Evolutionary conservation across 768 basidiomycete species (phyloP), one percentile per base, ranked within the genome.

Genomic region (Auricularia sp.): DNA sequence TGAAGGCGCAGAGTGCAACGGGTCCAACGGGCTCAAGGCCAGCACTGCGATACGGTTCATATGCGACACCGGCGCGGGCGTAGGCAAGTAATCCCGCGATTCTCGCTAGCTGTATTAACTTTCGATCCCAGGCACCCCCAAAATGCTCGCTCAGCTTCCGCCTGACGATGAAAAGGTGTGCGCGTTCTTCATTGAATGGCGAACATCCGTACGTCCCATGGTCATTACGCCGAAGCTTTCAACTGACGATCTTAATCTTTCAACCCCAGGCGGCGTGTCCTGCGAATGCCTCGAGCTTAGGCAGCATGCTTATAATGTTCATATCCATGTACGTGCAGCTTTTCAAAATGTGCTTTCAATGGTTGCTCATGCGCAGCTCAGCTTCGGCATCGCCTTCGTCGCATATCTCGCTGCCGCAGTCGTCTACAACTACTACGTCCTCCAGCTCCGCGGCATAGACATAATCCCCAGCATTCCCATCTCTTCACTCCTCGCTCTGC

Each of bases 181-280:
- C 72, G 82, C 85, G 12, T 93, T 87, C 71, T 83, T 88, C 65
- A 75, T 95, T 44, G 91, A 94, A 76, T 95, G 93, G 93, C 78
- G 81, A 64, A 93, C 89, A 3, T 85, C 84, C 68, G 91, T 93
- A 68, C 70, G 83, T 73, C 5, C 35, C 29, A 34, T n/a, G 11
- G 47, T 12, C 47, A 16, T 51, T 65, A 43, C 62, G 54, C 33
- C 61, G 64, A 33, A 61, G 65, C 44, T 35, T 35, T 7, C 64
- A 64, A 42, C 33, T 18, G 39, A 62, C 18, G 29, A 35, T 29
- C 36, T n/a, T 6, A 43, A 44, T 36, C 33, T 51, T n/a, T 8
- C 62, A 29, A 33, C 62, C 47, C 6, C 47, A 90, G 87, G 79
- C 80, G 70, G 91, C 91, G 7, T 93, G 91, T 71, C 83, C 89